Evolutionary conservation across 176 grass and related monocot species (phyloP).

Genomic region (Alloteropsis semialata): DNA sequence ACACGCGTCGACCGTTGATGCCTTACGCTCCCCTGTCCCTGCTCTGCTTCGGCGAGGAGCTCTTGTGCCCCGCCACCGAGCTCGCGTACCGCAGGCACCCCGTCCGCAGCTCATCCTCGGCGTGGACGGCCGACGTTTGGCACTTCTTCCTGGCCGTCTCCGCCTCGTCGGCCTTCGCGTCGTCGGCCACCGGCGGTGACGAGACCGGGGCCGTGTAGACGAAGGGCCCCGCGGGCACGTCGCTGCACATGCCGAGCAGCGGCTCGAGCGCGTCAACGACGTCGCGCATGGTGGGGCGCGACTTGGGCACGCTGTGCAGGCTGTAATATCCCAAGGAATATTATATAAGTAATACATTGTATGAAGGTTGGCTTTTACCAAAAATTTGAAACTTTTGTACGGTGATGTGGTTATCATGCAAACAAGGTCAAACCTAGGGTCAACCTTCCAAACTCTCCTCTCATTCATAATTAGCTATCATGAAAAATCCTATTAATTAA

Average conservation of each 20-base stretch:
- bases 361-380: too few relatives aligned
- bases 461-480: too few relatives aligned
- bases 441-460: too few relatives aligned
- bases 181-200: neutral
- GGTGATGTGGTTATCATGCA: too few relatives aligned
- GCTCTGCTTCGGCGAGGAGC: constrained; percentile 28
- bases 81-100: constrained; percentile 19
- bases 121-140: constrained; percentile 13
- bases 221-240: constrained; percentile 37
- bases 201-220: constrained; percentile 40
- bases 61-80: constrained; percentile 28
- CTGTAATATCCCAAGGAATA: too few relatives aligned
- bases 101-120: neutral
- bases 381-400: too few relatives aligned
- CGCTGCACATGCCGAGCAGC: constrained; percentile 24
- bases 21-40: constrained; percentile 31
- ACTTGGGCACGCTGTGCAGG: constrained; percentile 51
- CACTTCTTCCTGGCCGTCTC: neutral
- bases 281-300: constrained; percentile 52
- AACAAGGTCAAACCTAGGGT: too few relatives aligned
- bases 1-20: neutral
- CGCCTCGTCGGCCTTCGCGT: neutral
- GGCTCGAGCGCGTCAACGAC: constrained; percentile 62
- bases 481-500: too few relatives aligned
- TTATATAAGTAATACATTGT: too few relatives aligned